phyloP scores from a whole-genome alignment of 495 filamentous ascomycete species.

The Penicillium lagena region DNA sequence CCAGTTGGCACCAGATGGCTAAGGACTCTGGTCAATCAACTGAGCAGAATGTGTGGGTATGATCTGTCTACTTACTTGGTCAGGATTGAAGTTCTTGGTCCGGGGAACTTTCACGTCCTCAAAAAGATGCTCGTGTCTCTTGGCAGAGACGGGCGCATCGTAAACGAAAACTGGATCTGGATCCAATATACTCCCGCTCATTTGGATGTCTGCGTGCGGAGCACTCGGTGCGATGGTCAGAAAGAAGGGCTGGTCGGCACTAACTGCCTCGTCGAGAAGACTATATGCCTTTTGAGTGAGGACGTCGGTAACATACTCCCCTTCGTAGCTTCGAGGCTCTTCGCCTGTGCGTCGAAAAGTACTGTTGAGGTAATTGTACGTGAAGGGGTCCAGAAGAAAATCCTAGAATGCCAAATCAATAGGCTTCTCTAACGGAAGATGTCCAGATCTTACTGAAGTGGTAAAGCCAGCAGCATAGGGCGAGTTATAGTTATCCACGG shows the following conservation, averaged over 20 bases:
- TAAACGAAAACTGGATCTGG: neutral
- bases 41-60: no score
- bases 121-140: neutral
- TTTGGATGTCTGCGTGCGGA: constrained; percentile 47
- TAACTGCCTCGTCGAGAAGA: constrained; percentile 47
- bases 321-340: constrained; percentile 37
- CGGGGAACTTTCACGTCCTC: neutral
- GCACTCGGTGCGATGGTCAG: constrained; percentile 54
- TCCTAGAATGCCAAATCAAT: neutral
- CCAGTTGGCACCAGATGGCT: constrained; percentile 53
- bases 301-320: constrained; percentile 49
- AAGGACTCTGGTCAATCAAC: no score
- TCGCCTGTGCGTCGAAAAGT: constrained; percentile 50
- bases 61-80: neutral
- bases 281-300: constrained; percentile 47
- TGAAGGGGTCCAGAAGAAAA: constrained; percentile 8
- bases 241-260: constrained; percentile 49
- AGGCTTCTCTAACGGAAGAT: neutral
- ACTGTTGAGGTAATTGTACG: constrained; percentile 56
- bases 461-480: neutral
- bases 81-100: neutral
- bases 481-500: constrained; percentile 40
- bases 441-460: neutral
- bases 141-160: neutral
- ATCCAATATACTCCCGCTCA: constrained; percentile 1